phyloP scores from a whole-genome alignment of 1,284 basidiomycete species.

The Neolentinus lepideus region DNA sequence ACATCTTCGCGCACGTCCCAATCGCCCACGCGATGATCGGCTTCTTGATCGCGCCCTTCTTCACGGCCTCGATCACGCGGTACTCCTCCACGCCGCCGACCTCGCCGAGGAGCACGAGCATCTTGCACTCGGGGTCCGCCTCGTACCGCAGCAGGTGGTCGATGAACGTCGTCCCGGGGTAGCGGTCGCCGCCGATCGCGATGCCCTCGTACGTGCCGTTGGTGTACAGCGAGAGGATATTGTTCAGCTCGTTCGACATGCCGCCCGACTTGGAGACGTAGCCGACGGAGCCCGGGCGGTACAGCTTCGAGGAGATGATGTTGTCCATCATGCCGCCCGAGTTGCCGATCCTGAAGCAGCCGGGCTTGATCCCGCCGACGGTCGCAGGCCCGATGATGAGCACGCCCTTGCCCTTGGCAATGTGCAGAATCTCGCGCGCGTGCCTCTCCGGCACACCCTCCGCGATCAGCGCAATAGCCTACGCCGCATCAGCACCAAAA shows the following conservation, averaged over 20 bases:
- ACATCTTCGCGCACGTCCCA: conserved; percentile 99
- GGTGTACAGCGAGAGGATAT: conserved; percentile 95
- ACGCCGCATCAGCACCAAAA: too few species aligned
- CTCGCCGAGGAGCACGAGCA: conserved; percentile 97
- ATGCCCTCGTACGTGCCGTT: conserved; percentile 99
- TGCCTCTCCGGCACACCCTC: conserved; percentile 99
- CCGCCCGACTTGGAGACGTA: conserved; percentile 99
- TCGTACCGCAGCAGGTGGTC: conserved; percentile 98
- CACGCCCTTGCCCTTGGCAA: conserved; percentile 81
- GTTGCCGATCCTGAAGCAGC: conserved; percentile 99
- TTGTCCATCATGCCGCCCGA: conserved; percentile 99
- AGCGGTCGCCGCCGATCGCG: conserved; percentile 98
- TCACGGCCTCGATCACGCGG: conserved; percentile 97
- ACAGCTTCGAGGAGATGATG: conserved; percentile 97
- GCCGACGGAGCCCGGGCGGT: conserved; percentile 94
- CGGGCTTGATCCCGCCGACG: conserved; percentile 99
- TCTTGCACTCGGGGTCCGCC: conserved; percentile 95
- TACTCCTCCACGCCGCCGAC: conserved; percentile 99
- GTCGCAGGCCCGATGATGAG: conserved; percentile 98
- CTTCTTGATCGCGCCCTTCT: conserved; percentile 91
- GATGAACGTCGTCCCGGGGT: conserved; percentile 98
- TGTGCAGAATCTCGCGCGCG: conserved; percentile 92
- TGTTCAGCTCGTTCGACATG: conserved; percentile 99
- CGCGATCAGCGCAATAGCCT: conserved; percentile 88
- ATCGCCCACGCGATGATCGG: conserved; percentile 99